Evolutionary conservation across 257 asterid species (phyloP), one percentile per base, ranked within the genome.

Genomic region (Avicennia marina): DNA sequence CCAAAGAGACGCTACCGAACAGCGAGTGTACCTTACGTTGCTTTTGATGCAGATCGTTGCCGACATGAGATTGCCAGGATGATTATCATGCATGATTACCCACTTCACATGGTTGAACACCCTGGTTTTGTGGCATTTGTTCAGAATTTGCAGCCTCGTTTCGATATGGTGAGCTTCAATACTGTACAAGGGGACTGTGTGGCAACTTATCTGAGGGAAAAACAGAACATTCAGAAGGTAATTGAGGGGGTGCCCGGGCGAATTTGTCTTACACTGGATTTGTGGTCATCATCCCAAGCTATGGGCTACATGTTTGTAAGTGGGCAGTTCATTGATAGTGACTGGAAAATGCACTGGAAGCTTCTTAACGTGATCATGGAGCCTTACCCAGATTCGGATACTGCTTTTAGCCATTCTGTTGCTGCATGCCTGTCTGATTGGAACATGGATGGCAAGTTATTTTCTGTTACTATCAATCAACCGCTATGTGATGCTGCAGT

Each of bases 71-170:
- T 93, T 51, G 76, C 97, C 26, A 70, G 74, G 72, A 93, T 89
- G 98, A 93, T 89, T 47, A 86, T 89, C 44, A 78, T 89, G 95
- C 98, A 93, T 24, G 98, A 93, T 12, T 93, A 89, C 73, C 97
- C 97, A 1, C 95, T 89, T 27, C 95, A 89, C 86, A 93, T 93
- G 71, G 97, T 89, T 11, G 96, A 93, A 66, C 97, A 93, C 63
- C 95, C 95, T 2, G 98, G 97, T 44, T 93, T 93, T 65, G 68
- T 86, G 58, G 80, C 95, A 8, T 93, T 93, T 64, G 81, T 82
- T 65, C 98, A 74, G 73, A 86, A 70, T 65, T 76, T 93, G 18
- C 98, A 93, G 77, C 98, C 97, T 50, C 85, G 89, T 6, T 93
- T 93, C 43, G 96, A 93, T 58, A 89, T 84, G 97, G 87, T 86